Base-by-base conservation (phyloP, 1,284 basidiomycete genomes). In the Ganoderma leucocontextum region DNA sequence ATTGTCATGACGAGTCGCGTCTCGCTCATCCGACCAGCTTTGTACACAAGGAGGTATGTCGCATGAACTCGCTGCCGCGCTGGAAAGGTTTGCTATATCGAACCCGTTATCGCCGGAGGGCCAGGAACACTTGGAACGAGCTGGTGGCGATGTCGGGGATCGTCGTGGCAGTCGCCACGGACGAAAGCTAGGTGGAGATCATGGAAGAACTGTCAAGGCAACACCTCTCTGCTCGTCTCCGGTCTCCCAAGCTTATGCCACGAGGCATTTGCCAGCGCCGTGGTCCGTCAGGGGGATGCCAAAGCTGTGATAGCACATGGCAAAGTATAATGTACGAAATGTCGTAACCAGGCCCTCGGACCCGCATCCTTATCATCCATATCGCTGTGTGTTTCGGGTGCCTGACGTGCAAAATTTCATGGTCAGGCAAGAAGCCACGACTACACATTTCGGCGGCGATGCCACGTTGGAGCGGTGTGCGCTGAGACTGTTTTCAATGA, bases 91-190 rank as follows among this genome's bases (percentile, higher is more conserved):
- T 44, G 41, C 44, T 59, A 53, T 60, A 57, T 55, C 63, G 55
- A 66, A 53, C 62, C 71, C 71, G 71, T 65, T 65, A 72, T 70
- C 62, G 52, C 71, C 68, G 71, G 60, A 53, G 44, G 35, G 36
- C 52, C 66, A 69, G 67, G 63, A 70, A 67, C 66, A 57, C 58
- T 19, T 22, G 53, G 19, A n/a, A 29, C 49, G 22, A 60, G 58
- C 35, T 49, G 63, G 44, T 61, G 71, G 71, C 36, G 63, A 72
- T 70, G 64, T 70, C 71, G 71, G 71, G 63, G 67, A 72, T 69
- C 68, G 66, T 69, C 70, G 68, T 61, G 13, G 38, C 58, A 60
- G 44, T 63, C 62, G 38, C 49, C 67, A 57, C 39, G 59, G 63
- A 8, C 38, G 7, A 41, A 58, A 36, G 44, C 38, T 41, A 41